Percentiles rank a stretch among this genome's conserved stretches.
Evolutionary conservation across 2,329 filamentous ascomycete genomes (phyloP).

Genomic region (Aspergillus sojae): DNA sequence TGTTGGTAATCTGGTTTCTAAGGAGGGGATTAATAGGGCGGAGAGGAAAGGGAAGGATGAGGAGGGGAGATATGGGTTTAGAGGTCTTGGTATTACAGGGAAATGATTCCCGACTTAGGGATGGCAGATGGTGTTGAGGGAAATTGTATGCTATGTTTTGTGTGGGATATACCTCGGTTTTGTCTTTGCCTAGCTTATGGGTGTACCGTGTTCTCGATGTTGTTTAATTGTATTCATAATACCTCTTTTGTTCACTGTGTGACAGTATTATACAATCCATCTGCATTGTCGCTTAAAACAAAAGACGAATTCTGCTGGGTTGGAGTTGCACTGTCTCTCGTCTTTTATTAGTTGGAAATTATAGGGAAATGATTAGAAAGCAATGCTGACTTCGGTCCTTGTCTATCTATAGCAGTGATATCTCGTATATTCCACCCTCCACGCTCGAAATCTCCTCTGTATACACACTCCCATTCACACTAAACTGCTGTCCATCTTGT

Average conservation of each 20-base stretch:
- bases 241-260: no score
- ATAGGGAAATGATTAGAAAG: no score
- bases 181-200: no score
- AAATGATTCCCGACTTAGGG: not conserved
- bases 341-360: no score
- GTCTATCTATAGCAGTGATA: not conserved
- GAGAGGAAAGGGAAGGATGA: constrained; percentile 60
- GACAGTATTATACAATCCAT: no score
- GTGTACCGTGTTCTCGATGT: no score
- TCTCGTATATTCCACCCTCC: not conserved
- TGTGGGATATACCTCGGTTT: not conserved
- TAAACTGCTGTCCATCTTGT: constrained; percentile 3
- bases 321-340: no score
- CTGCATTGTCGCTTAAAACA: no score
- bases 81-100: constrained; percentile 15
- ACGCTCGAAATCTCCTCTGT: not conserved
- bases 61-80: constrained; percentile 42
- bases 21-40: constrained; percentile 57
- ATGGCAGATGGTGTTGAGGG: constrained; percentile 13
- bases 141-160: not conserved
- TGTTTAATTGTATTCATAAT: no score
- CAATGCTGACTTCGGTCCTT: rapidly evolving
- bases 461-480: constrained; percentile 7
- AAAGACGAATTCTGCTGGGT: no score
- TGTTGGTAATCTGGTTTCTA: constrained; percentile 51